Evolutionary conservation across 106 monocot species (phyloP).

Genomic region (Narthecium ossifragum): DNA sequence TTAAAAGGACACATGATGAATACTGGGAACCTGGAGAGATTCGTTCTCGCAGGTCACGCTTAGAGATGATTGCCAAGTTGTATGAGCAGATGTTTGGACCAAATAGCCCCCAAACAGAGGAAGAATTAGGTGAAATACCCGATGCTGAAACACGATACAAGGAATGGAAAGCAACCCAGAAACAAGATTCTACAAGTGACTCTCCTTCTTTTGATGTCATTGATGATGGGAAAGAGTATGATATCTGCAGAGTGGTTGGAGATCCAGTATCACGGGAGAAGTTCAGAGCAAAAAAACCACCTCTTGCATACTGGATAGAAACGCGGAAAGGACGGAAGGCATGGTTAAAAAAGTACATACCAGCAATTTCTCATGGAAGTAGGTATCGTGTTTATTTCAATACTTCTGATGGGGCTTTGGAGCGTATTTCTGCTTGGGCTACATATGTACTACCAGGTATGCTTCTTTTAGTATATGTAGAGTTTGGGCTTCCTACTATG

Average conservation of each 20-base stretch:
- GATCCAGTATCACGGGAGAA: conserved; percentile 81
- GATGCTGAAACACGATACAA: conserved; percentile 86
- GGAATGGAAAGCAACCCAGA: conserved; percentile 64
- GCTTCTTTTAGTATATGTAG: too few relatives aligned
- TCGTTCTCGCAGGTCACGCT: conserved; percentile 35
- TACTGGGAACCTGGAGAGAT: conserved; percentile 97
- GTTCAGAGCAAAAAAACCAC: conserved; percentile 64
- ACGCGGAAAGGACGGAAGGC: conserved; percentile 90
- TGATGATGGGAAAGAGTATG: conserved; percentile 67
- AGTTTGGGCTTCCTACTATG: too few relatives aligned
- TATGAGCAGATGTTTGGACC: conserved; percentile 98
- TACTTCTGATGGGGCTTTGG: conserved; percentile 80
- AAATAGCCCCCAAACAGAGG: conserved; percentile 84
- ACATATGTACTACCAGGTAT: conserved; percentile 93
- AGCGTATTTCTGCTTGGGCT: conserved; percentile 96
- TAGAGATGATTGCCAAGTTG: conserved; percentile 74
- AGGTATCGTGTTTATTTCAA: conserved; percentile 89
- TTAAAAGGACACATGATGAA: conserved; percentile 61
- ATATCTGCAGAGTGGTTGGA: conserved; percentile 48
- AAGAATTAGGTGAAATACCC: conserved; percentile 82
- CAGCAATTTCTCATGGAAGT: conserved; percentile 78
- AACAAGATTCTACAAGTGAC: conserved; percentile 22
- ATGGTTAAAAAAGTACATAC: conserved; percentile 88
- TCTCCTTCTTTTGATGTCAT: conserved; percentile 64
- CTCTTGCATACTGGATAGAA: conserved; percentile 90